A percentile compares a stretch with the other conserved stretches of the same genome.
phyloP scores from a whole-genome alignment of 345 rosid species.

The Populus davidiana region DNA sequence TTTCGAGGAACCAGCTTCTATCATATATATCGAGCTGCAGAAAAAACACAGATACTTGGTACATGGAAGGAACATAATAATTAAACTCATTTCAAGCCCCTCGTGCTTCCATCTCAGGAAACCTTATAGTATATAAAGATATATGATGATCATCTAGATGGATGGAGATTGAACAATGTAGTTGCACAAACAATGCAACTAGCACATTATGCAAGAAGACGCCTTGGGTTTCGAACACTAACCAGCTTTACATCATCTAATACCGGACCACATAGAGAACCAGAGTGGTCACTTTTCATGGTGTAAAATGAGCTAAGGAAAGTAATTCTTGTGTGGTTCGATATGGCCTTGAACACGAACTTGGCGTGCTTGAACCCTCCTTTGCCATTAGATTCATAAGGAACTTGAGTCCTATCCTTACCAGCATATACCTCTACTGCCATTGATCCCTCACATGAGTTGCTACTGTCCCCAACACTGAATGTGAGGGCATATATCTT shows the following conservation, averaged over 20 bases:
- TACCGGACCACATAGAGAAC: slow-evolving; percentile 77
- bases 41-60: neutral
- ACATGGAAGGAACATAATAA: neutral
- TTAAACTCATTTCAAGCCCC: neutral
- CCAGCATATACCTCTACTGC: slow-evolving; percentile 66
- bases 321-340: slow-evolving; percentile 48
- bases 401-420: slow-evolving; percentile 33
- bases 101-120: neutral
- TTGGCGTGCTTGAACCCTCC: slow-evolving; percentile 50
- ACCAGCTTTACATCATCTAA: slow-evolving; percentile 60
- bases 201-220: slow-evolving; percentile 7
- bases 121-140: neutral
- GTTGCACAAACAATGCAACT: no score
- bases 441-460: slow-evolving; percentile 59
- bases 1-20: neutral
- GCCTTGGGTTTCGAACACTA: slow-evolving; percentile 23
- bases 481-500: slow-evolving; percentile 55
- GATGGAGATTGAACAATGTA: neutral
- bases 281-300: slow-evolving; percentile 61
- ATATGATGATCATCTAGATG: neutral
- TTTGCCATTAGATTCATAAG: slow-evolving; percentile 56
- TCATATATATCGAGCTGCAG: neutral
- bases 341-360: slow-evolving; percentile 52
- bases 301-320: slow-evolving; percentile 63
- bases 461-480: slow-evolving; percentile 54